Percentiles rank a stretch among this genome's conserved stretches.
phyloP scores from a whole-genome alignment of 2,329 filamentous ascomycete genomes.

The Venturia pyrina region DNA sequence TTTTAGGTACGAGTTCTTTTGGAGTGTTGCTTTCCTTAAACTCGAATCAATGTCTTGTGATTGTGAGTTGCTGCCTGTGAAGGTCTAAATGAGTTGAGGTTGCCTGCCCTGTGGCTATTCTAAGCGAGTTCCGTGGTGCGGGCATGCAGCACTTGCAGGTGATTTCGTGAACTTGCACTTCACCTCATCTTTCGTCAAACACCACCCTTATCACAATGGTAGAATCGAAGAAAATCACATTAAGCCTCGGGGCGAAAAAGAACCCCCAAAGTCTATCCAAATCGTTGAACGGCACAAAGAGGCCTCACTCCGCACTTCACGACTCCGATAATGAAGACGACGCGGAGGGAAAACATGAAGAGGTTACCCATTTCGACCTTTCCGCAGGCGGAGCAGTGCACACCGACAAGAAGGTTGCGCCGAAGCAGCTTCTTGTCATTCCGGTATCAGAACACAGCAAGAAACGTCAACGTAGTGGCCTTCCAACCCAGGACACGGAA shows the following conservation, averaged over 20 bases:
- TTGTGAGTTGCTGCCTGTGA: neutral
- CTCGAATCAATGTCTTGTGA: neutral
- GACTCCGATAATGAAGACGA: constrained; percentile 12
- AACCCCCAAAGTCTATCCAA: neutral
- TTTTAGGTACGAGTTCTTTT: too few relatives aligned
- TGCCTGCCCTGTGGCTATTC: neutral
- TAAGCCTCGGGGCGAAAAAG: constrained; percentile 4
- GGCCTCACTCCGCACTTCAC: constrained; percentile 9
- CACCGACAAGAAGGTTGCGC: constrained; percentile 24
- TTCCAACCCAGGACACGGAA: constrained; percentile 32
- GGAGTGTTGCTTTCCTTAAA: neutral
- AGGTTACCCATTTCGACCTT: constrained; percentile 46
- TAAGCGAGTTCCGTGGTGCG: neutral
- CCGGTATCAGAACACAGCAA: constrained; percentile 45
- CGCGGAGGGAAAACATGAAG: constrained; percentile 20
- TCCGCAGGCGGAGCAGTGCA: constrained; percentile 37
- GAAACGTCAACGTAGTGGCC: constrained; percentile 44
- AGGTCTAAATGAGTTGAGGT: neutral
- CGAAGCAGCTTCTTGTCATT: constrained; percentile 45
- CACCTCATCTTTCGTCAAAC: neutral
- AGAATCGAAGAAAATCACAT: neutral
- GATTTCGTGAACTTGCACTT: neutral
- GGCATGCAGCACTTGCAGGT: too few relatives aligned
- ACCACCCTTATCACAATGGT: neutral
- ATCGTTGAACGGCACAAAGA: constrained; percentile 7